These are phyloP conservation scores for Plasmodium ovale DNA, from an alignment of 169 alveolate species.

Conservation along the genomic window DNA sequence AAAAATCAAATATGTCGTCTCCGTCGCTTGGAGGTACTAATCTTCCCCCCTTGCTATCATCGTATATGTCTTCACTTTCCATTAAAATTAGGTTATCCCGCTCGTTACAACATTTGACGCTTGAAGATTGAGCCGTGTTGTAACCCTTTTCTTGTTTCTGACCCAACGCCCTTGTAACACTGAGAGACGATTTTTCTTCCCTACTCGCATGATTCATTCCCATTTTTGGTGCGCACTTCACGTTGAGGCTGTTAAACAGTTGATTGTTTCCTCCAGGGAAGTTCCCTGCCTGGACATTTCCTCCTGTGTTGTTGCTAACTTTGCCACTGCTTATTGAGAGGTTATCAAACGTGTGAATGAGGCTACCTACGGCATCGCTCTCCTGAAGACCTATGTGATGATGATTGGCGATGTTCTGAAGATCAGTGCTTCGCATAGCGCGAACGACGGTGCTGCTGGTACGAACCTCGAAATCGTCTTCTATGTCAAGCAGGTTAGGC, in stretches of 20 bases:
- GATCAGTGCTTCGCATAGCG: not conserved
- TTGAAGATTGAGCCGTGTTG: no score
- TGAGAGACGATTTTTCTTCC: no score
- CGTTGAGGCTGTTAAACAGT: conserved; percentile 50
- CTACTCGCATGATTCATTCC: no score
- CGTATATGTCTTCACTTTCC: no score
- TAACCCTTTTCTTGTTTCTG: no score
- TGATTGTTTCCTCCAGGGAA: not conserved
- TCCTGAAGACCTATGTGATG: no score
- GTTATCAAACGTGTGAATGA: not conserved
- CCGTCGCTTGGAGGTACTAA: no score
- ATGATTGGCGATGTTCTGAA: no score
- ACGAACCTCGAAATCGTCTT: conserved; percentile 11
- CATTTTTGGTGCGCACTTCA: not conserved
- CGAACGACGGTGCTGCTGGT: not conserved
- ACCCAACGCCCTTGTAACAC: no score
- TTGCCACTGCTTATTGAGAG: not conserved
- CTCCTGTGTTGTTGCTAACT: not conserved
- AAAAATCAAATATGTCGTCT: not conserved
- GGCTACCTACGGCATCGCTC: not conserved
- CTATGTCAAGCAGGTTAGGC: conserved; percentile 16
- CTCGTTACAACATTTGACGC: no score
- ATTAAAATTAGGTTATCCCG: no score
- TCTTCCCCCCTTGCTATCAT: no score
- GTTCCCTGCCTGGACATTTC: not conserved